Conservation (phyloP, 1,284 basidiomycete species). For the Cutaneotrichosporon sp. region DNA sequence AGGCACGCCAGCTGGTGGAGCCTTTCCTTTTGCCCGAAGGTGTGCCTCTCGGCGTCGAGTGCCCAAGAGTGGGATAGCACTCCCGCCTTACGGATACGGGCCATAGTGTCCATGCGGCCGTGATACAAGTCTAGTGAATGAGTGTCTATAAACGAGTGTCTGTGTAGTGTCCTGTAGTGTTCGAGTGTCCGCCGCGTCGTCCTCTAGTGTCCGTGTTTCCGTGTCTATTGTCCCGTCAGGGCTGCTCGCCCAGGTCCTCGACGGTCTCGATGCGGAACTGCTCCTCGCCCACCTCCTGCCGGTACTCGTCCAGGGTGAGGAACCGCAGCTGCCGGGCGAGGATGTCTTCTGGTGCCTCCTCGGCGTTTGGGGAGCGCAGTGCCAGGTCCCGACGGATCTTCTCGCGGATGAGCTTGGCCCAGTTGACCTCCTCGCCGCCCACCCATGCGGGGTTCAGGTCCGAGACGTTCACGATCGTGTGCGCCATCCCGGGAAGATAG, state of each 20-base stretch:
- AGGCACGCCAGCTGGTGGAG: neutral
- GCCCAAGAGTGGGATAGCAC: neutral
- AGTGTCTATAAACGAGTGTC: neutral
- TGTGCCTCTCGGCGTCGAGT: no score
- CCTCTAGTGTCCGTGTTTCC: neutral
- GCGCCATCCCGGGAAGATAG: neutral
- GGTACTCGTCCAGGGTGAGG: neutral
- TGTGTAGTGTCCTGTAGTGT: neutral
- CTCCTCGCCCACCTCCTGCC: neutral
- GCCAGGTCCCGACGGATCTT: neutral
- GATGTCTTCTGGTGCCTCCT: neutral
- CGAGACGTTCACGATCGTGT: neutral
- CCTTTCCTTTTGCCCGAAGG: neutral
- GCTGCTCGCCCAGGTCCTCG: neutral
- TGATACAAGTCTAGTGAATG: neutral
- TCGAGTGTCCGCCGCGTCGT: neutral
- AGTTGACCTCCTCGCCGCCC: neutral
- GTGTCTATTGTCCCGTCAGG: neutral
- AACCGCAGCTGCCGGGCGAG: neutral
- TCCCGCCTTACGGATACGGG: neutral
- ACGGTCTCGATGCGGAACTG: constrained; percentile 1
- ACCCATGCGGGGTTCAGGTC: neutral
- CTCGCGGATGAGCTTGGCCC: neutral
- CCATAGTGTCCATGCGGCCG: neutral
- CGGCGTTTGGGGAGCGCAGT: neutral